Conservation (phyloP, 495 filamentous ascomycete genomes). For the Aspergillus nidulans region DNA sequence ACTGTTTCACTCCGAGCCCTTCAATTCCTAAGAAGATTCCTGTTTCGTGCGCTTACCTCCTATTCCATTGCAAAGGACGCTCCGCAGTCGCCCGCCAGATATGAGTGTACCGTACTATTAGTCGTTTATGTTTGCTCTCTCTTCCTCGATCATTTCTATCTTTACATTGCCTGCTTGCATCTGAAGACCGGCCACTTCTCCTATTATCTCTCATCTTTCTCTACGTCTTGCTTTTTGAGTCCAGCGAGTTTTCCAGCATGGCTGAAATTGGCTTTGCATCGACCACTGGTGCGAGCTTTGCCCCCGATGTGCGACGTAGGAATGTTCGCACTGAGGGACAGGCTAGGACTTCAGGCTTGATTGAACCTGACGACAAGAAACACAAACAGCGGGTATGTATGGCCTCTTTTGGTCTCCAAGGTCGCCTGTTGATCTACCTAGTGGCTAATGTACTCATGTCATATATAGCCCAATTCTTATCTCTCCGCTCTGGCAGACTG, state of each 20-base stretch:
- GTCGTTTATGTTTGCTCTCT: background rate
- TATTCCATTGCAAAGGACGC: slow-evolving; percentile 4
- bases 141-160: background rate
- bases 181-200: background rate
- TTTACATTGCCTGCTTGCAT: background rate
- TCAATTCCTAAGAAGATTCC: background rate
- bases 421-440: background rate
- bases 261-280: slow-evolving; percentile 34
- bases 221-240: background rate
- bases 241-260: slow-evolving; percentile 19
- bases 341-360: slow-evolving; percentile 31
- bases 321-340: slow-evolving; percentile 54
- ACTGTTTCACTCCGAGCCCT: background rate
- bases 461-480: slow-evolving; percentile 34
- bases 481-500: slow-evolving; percentile 66
- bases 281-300: slow-evolving; percentile 63
- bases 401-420: background rate
- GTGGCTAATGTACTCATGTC: slow-evolving; percentile 6
- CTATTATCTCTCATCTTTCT: background rate
- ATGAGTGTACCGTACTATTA: slow-evolving; percentile 9
- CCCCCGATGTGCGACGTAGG: slow-evolving; percentile 68
- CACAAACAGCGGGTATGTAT: slow-evolving; percentile 40
- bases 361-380: slow-evolving; percentile 62
- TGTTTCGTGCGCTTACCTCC: background rate
- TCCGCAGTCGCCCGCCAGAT: slow-evolving; percentile 5